phyloP scores from a whole-genome alignment of 2,329 filamentous ascomycete genomes.

The Cyclaneusma minus region DNA sequence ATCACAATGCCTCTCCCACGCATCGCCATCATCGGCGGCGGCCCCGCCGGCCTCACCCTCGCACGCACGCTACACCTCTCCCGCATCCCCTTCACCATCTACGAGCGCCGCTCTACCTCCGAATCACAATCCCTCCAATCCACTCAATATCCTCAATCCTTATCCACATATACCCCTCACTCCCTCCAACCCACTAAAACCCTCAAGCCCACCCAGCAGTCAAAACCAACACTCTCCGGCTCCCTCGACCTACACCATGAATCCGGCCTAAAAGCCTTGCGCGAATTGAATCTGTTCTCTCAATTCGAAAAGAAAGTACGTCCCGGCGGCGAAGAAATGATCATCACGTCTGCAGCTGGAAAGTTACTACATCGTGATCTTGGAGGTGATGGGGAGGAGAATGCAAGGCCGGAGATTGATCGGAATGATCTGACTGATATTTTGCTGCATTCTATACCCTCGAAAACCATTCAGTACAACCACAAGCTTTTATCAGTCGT shows the following conservation, averaged over 20 bases:
- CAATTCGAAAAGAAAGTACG: too few species aligned
- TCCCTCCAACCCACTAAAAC: too few species aligned
- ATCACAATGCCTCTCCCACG: slow-evolving; percentile 4
- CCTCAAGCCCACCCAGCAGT: too few species aligned
- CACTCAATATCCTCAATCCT: too few species aligned
- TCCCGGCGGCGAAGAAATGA: too few species aligned
- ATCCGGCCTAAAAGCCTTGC: slow-evolving; percentile 28
- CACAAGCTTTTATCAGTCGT: slow-evolving; percentile 19
- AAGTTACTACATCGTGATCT: too few species aligned
- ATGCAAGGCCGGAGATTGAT: slow-evolving; percentile 23
- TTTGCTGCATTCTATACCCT: slow-evolving; percentile 17
- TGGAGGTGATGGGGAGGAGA: too few species aligned
- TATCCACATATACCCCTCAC: too few species aligned
- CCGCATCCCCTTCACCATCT: slow-evolving; percentile 20
- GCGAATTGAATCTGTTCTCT: slow-evolving; percentile 26
- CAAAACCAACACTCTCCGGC: too few species aligned
- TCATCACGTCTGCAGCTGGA: too few species aligned
- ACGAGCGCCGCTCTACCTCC: slow-evolving; percentile 22
- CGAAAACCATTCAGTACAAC: slow-evolving; percentile 23
- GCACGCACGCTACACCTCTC: slow-evolving; percentile 27
- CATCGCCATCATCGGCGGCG: slow-evolving; percentile 30
- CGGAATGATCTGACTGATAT: slow-evolving; percentile 20
- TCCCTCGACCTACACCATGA: slow-evolving; percentile 32
- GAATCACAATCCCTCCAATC: too few species aligned
- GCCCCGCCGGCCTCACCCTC: slow-evolving; percentile 30